Conservation (phyloP, 495 filamentous ascomycete genomes). For the Daldinia childiae region DNA sequence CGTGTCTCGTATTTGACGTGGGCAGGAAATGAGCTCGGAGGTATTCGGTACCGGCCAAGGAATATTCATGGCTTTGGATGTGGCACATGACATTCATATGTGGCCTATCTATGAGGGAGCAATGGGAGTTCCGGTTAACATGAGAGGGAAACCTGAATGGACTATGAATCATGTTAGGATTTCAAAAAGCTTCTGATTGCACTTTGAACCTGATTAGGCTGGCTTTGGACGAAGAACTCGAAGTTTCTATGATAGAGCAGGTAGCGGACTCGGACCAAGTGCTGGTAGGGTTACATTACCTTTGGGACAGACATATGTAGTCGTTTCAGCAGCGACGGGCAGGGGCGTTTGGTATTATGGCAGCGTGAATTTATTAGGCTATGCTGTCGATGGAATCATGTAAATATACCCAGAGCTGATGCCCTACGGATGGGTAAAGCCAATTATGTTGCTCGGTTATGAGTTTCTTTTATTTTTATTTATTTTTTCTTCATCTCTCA, state of each 20-base stretch:
- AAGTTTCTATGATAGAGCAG: constrained; percentile 41
- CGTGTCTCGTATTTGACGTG: constrained; percentile 3
- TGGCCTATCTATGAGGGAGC: constrained; percentile 10
- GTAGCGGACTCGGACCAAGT: constrained; percentile 50
- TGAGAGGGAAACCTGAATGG: background rate
- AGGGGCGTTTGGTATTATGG: constrained; percentile 40
- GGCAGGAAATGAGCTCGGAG: constrained; percentile 8
- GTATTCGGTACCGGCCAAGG: background rate
- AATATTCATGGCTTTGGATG: constrained; percentile 14
- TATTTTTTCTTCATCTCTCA: background rate
- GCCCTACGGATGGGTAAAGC: constrained; percentile 22
- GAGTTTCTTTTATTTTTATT: background rate
- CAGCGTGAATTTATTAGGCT: constrained; percentile 12
- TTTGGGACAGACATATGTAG: constrained; percentile 39
- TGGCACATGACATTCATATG: background rate
- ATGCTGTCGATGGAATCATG: constrained; percentile 27
- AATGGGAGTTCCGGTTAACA: constrained; percentile 24
- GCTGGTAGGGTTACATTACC: constrained; percentile 48
- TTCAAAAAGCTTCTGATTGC: constrained; percentile 15
- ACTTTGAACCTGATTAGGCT: constrained; percentile 22
- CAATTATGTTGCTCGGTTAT: constrained; percentile 24
- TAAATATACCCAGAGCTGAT: constrained; percentile 40
- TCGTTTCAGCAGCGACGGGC: constrained; percentile 44
- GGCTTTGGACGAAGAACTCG: constrained; percentile 29
- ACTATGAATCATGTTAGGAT: constrained; percentile 2